phyloP scores from a whole-genome alignment of 129 eudicot species.

The Dittrichia graveolens region DNA sequence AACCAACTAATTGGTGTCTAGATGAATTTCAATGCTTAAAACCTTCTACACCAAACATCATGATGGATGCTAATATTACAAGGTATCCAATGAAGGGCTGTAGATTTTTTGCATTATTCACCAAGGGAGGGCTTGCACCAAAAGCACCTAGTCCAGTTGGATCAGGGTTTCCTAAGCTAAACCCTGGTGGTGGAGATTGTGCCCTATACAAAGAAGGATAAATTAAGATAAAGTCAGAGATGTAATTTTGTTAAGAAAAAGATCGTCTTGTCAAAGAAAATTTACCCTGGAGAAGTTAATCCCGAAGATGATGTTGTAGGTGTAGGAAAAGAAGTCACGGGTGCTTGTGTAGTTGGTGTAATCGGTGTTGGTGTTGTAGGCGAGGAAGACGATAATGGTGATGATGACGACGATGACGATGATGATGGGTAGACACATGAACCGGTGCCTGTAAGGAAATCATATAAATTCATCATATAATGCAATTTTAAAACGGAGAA shows the following conservation, averaged over 20 bases:
- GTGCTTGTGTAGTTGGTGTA: constrained; percentile 35
- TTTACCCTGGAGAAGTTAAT: constrained; percentile 55
- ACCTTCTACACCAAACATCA: constrained; percentile 11
- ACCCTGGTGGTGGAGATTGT: constrained; percentile 47
- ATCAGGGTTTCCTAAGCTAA: constrained; percentile 52
- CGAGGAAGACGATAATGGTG: constrained; percentile 2
- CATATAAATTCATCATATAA: constrained; percentile 9
- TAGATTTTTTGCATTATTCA: constrained; percentile 40
- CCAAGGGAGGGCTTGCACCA: constrained; percentile 66
- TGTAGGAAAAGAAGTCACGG: constrained; percentile 38
- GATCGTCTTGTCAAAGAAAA: background rate
- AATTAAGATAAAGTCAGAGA: background rate
- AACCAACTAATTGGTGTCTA: too few relatives aligned
- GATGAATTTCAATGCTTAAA: too few relatives aligned
- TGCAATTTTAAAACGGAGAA: background rate
- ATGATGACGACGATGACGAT: constrained; percentile 39
- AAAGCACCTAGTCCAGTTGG: constrained; percentile 42
- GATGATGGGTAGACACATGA: constrained; percentile 70
- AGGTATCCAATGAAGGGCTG: constrained; percentile 42
- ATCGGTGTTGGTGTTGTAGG: constrained; percentile 24
- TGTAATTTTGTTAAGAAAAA: background rate
- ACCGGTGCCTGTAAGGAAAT: constrained; percentile 59
- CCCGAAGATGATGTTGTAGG: constrained; percentile 47
- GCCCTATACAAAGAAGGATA: constrained; percentile 14
- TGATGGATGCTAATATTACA: constrained; percentile 31